These are phyloP conservation scores for Nymphaea thermarum DNA, from an alignment of 164 flowering plant species.

Conservation along the genomic window DNA sequence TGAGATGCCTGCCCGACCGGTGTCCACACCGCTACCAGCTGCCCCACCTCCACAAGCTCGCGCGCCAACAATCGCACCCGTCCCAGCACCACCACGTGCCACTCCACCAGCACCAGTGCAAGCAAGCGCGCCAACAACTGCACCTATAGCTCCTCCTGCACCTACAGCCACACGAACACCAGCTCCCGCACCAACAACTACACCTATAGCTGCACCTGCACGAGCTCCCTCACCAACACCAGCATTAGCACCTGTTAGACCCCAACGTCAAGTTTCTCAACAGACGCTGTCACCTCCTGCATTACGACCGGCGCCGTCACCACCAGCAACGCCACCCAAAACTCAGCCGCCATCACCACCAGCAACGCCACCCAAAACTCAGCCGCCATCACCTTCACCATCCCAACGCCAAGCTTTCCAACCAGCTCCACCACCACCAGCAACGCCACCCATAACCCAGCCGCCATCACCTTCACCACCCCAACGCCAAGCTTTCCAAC, in stretches of 20 bases:
- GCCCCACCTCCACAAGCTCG: not conserved
- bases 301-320: not conserved
- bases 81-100: not conserved
- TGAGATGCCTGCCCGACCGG: not conserved
- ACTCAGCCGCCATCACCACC: not conserved
- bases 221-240: no score
- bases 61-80: not conserved
- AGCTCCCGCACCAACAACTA: not conserved
- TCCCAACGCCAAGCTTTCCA: not conserved
- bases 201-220: no score
- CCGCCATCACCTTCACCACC: conserved; percentile 1
- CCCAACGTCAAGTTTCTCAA: no score
- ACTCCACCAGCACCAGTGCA: no score
- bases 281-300: not conserved
- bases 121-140: not conserved
- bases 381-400: not conserved
- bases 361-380: not conserved
- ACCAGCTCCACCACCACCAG: conserved; percentile 8
- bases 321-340: not conserved
- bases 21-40: not conserved
- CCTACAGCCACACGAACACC: not conserved
- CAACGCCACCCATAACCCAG: not conserved
- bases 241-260: no score
- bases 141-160: not conserved
- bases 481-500: conserved; percentile 6